Evolutionary conservation across 306 rosid species (phyloP), one percentile per base, ranked within the genome.

Genomic region (Coriaria nepalensis): DNA sequence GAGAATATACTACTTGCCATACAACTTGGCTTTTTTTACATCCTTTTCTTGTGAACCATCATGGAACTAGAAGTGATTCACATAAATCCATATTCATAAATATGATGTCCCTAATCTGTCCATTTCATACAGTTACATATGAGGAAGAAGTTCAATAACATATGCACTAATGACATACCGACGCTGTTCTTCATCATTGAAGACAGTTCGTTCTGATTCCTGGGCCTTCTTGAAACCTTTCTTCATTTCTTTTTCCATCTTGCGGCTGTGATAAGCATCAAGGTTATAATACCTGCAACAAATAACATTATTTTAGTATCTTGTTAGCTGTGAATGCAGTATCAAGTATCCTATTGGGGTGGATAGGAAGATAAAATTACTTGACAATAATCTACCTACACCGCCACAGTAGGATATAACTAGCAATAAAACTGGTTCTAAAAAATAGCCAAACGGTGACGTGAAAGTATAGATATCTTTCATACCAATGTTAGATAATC

Each of bases 151-250:
- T 42, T 48, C 9, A 40, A 56, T 40, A 43, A 52, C 29, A 20
- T 20, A 20, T 20, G 29, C 29, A 20, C 29, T 20, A 20, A 20
- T 20, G 64, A 56, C 55, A 58, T 79, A 85, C 98, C 95, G 69
- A 49, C 94, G 79, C 45, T 72, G 79, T 66, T 90, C 98, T 66
- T 90, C 98, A 65, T 90, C 98, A 63, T 85, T 74, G 77, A 90
- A 90, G 39, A 81, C 75, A 59, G 79, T 81, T 32, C 95, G 92
- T 49, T 90, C 98, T 50, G 50, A 61, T 47, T 70, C 60, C 35
- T 2, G 9, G 47, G 68, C 33, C 76, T 77, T 85, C 59, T 74
- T 85, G 56, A 73, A 9, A 59, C 98, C 98, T 51, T 58, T 75
- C 43, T 79, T 53, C 61, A 59, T 61, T 35, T 73, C 87, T 20